These are phyloP conservation scores for Aspergillus pseudoterreus DNA, from an alignment of 2,329 filamentous ascomycete genomes.

Conservation along the genomic window DNA sequence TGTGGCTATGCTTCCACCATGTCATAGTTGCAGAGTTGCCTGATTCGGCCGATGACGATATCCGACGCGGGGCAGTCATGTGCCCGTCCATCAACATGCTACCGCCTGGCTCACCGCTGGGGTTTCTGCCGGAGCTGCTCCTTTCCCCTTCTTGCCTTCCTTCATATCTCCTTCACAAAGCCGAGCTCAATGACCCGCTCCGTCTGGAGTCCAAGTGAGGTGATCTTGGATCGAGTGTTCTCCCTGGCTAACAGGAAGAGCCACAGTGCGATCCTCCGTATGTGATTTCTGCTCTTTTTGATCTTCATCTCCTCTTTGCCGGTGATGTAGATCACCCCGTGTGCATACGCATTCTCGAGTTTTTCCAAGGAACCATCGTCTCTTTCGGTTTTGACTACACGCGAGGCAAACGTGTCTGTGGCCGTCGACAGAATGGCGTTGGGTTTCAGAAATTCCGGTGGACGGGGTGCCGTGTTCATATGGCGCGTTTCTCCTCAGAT, in stretches of 20 bases:
- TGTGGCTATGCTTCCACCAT: neutral
- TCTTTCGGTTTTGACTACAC: neutral
- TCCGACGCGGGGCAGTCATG: slow-evolving; percentile 6
- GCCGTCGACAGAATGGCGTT: too few species aligned
- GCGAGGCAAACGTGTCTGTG: too few species aligned
- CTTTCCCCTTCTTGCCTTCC: too few species aligned
- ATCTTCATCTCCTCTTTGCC: slow-evolving; percentile 40
- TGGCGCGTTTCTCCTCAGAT: slow-evolving; percentile 30
- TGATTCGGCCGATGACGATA: slow-evolving; percentile 1
- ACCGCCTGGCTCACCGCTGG: neutral
- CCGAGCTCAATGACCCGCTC: slow-evolving; percentile 41
- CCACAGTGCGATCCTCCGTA: slow-evolving; percentile 23
- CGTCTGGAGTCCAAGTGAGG: slow-evolving; percentile 32
- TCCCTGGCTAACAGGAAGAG: slow-evolving; percentile 27
- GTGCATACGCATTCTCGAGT: slow-evolving; percentile 8
- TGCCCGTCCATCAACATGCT: neutral
- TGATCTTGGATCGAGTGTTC: slow-evolving; percentile 31
- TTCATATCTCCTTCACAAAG: slow-evolving; percentile 34
- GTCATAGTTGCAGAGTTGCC: slow-evolving; percentile 3
- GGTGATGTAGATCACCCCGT: slow-evolving; percentile 47
- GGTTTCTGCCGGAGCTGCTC: too few species aligned
- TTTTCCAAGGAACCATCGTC: slow-evolving; percentile 1
- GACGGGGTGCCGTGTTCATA: too few species aligned
- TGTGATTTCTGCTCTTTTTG: slow-evolving; percentile 22
- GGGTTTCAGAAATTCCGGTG: too few species aligned